Evolutionary conservation across 208 protist species (phyloP).

Genomic region (Trypanosoma melophagium): DNA sequence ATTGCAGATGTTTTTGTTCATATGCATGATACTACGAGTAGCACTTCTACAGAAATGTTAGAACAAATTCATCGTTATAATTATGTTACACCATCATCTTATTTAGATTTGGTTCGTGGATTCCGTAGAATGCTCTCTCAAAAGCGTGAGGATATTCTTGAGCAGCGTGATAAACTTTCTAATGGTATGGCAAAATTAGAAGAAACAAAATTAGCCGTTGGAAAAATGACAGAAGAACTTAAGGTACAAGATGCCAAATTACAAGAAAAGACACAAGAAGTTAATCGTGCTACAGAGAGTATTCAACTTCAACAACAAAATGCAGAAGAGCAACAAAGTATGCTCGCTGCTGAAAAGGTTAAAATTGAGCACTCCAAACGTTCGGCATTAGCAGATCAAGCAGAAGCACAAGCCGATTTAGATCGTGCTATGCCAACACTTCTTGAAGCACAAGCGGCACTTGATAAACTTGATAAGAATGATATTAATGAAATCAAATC

Average conservation of each 20-base stretch:
- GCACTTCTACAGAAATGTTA: slow-evolving; percentile 88
- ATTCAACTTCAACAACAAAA: slow-evolving; percentile 95
- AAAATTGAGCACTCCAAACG: slow-evolving; percentile 95
- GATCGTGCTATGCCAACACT: slow-evolving; percentile 96
- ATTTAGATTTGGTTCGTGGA: slow-evolving; percentile 95
- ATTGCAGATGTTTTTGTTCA: slow-evolving; percentile 93
- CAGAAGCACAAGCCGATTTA: slow-evolving; percentile 94
- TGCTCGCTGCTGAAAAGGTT: slow-evolving; percentile 91
- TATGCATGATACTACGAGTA: slow-evolving; percentile 92
- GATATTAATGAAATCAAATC: slow-evolving; percentile 98
- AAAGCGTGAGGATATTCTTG: slow-evolving; percentile 92
- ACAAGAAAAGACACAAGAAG: slow-evolving; percentile 87
- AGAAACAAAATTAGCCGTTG: slow-evolving; percentile 91
- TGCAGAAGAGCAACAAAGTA: slow-evolving; percentile 96
- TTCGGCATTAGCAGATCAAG: slow-evolving; percentile 84
- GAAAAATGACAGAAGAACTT: slow-evolving; percentile 89
- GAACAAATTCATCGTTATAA: slow-evolving; percentile 93
- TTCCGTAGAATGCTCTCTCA: slow-evolving; percentile 93
- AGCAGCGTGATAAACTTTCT: slow-evolving; percentile 96
- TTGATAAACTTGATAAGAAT: slow-evolving; percentile 96
- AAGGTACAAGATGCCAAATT: slow-evolving; percentile 87
- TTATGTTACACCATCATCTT: slow-evolving; percentile 98
- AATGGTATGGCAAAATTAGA: slow-evolving; percentile 93
- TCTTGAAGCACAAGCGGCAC: slow-evolving; percentile 92
- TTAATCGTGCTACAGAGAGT: slow-evolving; percentile 87